These are phyloP conservation scores for Solanum sejunctum DNA, from an alignment of 257 asterid genomes.

Conservation along the genomic window DNA sequence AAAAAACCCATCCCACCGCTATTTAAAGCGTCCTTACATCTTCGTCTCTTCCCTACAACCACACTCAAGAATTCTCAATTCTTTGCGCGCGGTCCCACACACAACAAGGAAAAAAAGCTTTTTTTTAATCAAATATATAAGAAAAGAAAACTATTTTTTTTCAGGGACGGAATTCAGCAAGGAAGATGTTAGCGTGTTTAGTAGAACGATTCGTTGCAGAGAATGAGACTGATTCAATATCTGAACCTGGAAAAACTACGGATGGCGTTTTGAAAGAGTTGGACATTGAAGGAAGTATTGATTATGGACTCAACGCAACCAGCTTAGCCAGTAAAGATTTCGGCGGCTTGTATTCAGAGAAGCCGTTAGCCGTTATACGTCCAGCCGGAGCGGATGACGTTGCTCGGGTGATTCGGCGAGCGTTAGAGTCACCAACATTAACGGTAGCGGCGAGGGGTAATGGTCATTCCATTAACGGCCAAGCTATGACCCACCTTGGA, in stretches of 20 bases:
- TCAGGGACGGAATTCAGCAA: background rate
- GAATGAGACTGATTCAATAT: conserved; percentile 38
- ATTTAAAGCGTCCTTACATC: background rate
- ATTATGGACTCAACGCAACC: conserved; percentile 9
- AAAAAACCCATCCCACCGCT: background rate
- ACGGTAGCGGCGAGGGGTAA: conserved; percentile 94
- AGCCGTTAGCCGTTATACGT: conserved; percentile 51
- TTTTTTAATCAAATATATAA: background rate
- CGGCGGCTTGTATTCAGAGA: conserved; percentile 50
- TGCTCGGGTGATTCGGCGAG: conserved; percentile 37
- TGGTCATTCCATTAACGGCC: conserved; percentile 96
- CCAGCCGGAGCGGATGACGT: conserved; percentile 50
- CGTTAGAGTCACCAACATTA: conserved; percentile 35
- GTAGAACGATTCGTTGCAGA: conserved; percentile 41
- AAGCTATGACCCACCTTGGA: conserved; percentile 81
- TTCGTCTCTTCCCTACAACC: background rate
- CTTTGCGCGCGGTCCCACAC: background rate
- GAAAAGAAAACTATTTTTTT: background rate
- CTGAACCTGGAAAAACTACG: conserved; percentile 19
- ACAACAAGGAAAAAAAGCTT: background rate
- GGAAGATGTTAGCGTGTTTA: conserved; percentile 52
- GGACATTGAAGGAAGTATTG: conserved; percentile 34
- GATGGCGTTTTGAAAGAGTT: conserved; percentile 25
- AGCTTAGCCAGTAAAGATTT: conserved; percentile 43
- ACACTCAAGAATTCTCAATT: background rate